Evolutionary conservation across 2,329 filamentous ascomycete genomes (phyloP), one percentile per base, ranked within the genome.

Genomic region (Parascedosporium putredinis): DNA sequence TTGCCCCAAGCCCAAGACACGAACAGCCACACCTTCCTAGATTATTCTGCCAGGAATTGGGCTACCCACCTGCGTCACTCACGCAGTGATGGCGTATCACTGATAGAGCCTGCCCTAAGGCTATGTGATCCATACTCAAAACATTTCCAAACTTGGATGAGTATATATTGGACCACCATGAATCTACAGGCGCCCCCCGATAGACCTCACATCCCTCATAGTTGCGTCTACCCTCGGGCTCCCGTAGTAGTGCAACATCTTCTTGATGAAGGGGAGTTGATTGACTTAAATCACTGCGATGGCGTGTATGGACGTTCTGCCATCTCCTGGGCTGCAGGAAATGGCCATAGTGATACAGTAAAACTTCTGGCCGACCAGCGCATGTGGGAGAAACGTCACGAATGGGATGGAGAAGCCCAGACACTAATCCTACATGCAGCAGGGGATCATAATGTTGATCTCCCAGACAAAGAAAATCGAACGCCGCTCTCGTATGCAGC

Each of bases 1-100:
- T n/a, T n/a, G n/a, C n/a, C n/a, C n/a, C n/a, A n/a, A n/a, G n/a
- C 36, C 43, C 9, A 49, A 33, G 40, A 46, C 27, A 7, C 9
- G 14, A 24, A 42, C 14, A 8, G 9, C 16, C 31, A 40, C 20
- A 8, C 31, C 4, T 54, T 55, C 18, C 51, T 55, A 14, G 48
- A 50, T 22, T 55, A 55, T 43, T 51, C 54, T 16, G 50, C 53
- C 1, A 49, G 33, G 10, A 31, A 53, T 23, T 55, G 53, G 54
- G 34, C 54, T 4, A 22, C 9, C 25, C 53, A 55, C 36, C 33
- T 53, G 36, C 51, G 48, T n/a, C n/a, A n/a, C n/a, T n/a, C n/a
- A n/a, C n/a, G n/a, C n/a, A n/a, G n/a, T n/a, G n/a, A n/a, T n/a
- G n/a, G n/a, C n/a, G n/a, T n/a, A n/a, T n/a, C n/a, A n/a, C n/a